Evolutionary conservation across 1,139 yeast genomes (phyloP).

Genomic region (Pichia sp.): DNA sequence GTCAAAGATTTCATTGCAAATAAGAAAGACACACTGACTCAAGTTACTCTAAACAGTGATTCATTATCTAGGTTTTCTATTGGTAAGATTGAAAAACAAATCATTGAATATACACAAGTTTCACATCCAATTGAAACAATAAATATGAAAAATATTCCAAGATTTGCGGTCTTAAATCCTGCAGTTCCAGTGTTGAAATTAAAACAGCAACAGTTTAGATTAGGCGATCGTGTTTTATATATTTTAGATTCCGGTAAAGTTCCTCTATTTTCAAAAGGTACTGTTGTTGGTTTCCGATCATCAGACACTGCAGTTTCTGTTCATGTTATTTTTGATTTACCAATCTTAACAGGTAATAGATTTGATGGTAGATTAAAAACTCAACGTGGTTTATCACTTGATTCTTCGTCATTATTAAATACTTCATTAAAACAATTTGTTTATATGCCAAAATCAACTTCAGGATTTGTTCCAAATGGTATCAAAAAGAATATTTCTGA

Average conservation of each 20-base stretch:
- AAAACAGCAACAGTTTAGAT: slow-evolving; percentile 65
- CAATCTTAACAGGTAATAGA: slow-evolving; percentile 74
- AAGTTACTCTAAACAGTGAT: slow-evolving; percentile 74
- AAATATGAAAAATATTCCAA: slow-evolving; percentile 77
- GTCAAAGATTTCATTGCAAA: slow-evolving; percentile 55
- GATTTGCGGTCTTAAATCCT: slow-evolving; percentile 77
- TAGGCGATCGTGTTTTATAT: slow-evolving; percentile 88
- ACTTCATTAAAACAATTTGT: slow-evolving; percentile 67
- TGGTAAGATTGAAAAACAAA: slow-evolving; percentile 59
- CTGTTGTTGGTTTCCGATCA: slow-evolving; percentile 75
- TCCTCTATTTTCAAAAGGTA: slow-evolving; percentile 82
- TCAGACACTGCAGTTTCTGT: slow-evolving; percentile 51
- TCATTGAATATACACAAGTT: slow-evolving; percentile 42
- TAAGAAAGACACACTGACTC: slow-evolving; percentile 48
- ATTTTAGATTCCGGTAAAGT: slow-evolving; percentile 87
- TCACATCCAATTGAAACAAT: slow-evolving; percentile 42
- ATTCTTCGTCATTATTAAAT: slow-evolving; percentile 76
- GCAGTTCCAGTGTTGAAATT: slow-evolving; percentile 65
- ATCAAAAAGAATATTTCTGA: slow-evolving; percentile 5
- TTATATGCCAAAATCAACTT: slow-evolving; percentile 48
- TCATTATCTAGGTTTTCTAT: slow-evolving; percentile 65
- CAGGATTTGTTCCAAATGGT: slow-evolving; percentile 22
- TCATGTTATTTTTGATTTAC: slow-evolving; percentile 77
- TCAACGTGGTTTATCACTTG: slow-evolving; percentile 78
- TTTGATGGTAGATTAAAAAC: slow-evolving; percentile 72